These are phyloP conservation scores for Penicillium sp. DNA, from an alignment of 2,329 filamentous ascomycete genomes.

Conservation along the genomic window DNA sequence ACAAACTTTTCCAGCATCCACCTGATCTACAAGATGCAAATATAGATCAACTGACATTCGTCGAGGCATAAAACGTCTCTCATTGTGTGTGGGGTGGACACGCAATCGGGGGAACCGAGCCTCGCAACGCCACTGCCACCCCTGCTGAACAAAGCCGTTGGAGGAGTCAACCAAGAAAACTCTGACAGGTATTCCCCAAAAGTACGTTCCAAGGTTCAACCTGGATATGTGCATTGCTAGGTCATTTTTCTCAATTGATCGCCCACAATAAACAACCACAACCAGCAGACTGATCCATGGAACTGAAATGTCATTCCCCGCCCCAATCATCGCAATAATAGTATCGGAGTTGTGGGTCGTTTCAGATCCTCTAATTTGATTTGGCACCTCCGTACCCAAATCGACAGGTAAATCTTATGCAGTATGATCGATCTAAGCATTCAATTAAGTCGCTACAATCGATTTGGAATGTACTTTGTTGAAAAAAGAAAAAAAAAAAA, in stretches of 20 bases:
- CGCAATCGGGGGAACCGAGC: background rate
- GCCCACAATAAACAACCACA: constrained; percentile 20
- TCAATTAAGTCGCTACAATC: background rate
- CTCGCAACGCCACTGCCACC: background rate
- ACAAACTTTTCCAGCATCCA: background rate
- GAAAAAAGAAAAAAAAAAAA: no score
- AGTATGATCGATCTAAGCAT: background rate
- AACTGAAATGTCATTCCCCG: constrained; percentile 1
- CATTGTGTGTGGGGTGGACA: constrained; percentile 1
- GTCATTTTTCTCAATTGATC: background rate
- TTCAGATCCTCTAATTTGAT: constrained; percentile 4
- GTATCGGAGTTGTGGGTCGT: background rate
- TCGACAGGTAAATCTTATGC: background rate
- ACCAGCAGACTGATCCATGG: constrained; percentile 14
- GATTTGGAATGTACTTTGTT: background rate
- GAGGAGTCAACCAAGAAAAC: background rate
- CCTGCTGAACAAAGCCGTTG: background rate
- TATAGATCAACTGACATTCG: background rate
- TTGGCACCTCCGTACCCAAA: background rate
- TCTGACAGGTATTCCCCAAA: constrained; percentile 4
- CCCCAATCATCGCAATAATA: background rate
- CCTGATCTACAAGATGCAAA: background rate
- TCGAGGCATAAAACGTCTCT: background rate
- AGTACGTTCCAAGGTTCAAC: background rate
- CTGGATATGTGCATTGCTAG: background rate